Conservation (phyloP, 2,329 filamentous ascomycete species). For the Botrytis deweyae region DNA sequence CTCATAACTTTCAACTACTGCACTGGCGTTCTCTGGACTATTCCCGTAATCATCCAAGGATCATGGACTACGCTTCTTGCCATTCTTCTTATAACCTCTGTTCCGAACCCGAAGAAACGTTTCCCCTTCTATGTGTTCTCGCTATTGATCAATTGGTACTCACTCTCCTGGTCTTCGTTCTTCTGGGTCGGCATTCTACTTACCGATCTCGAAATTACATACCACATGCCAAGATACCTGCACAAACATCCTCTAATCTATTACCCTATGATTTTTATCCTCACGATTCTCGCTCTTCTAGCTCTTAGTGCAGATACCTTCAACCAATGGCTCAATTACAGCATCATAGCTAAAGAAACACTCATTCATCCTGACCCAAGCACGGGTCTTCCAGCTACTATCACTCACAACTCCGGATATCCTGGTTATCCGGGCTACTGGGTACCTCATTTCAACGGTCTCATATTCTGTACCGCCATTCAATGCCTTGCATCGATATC, state of each 20-base stretch:
- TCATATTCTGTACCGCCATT: conserved; percentile 42
- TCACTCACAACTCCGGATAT: conserved; percentile 38
- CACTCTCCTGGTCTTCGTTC: conserved; percentile 47
- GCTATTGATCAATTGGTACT: conserved; percentile 48
- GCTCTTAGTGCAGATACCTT: conserved; percentile 26
- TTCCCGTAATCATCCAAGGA: conserved; percentile 49
- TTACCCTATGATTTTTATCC: conserved; percentile 42
- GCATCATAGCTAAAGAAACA: conserved; percentile 41
- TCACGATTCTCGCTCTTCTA: conserved; percentile 34
- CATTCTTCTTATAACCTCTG: conserved; percentile 46
- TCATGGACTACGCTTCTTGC: conserved; percentile 47
- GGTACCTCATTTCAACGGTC: conserved; percentile 45
- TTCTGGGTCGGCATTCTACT: conserved; percentile 48
- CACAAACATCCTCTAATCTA: conserved; percentile 40
- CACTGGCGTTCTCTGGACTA: conserved; percentile 51
- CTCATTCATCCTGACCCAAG: conserved; percentile 45
- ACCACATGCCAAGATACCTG: conserved; percentile 44
- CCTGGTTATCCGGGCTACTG: conserved; percentile 45
- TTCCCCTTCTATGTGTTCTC: conserved; percentile 46
- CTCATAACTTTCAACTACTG: conserved; percentile 50
- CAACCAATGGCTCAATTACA: conserved; percentile 25
- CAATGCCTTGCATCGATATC: conserved; percentile 42
- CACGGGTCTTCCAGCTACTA: conserved; percentile 42
- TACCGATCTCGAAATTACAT: conserved; percentile 48
- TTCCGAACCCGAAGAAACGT: conserved; percentile 49